phyloP scores from a whole-genome alignment of 176 grass and related monocot species.

The Otatea glauca region DNA sequence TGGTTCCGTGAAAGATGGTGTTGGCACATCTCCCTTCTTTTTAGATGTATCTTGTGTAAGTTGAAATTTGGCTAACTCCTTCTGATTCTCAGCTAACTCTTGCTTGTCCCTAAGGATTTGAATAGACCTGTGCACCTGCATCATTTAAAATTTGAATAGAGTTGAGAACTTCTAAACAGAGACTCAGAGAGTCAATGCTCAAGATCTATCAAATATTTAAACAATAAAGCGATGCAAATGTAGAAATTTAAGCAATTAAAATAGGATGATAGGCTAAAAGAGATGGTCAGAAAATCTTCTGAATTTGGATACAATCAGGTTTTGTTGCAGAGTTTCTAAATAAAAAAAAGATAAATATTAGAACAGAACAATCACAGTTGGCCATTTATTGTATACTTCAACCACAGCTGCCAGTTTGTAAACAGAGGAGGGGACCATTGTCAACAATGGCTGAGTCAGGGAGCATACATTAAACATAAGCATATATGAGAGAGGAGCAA shows the following conservation, averaged over 20 bases:
- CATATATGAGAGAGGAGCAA: background rate
- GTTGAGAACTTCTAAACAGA: conserved; percentile 18
- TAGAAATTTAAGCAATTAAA: conserved; percentile 8
- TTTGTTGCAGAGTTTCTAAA: conserved; percentile 12
- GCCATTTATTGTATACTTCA: conserved; percentile 21
- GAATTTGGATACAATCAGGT: conserved; percentile 16
- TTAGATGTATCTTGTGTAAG: conserved; percentile 69
- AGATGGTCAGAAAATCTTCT: background rate
- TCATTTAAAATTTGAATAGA: conserved; percentile 20
- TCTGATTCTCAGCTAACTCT: conserved; percentile 86
- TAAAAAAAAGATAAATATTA: conserved; percentile 26
- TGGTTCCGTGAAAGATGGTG: conserved; percentile 53
- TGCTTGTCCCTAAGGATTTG: conserved; percentile 96
- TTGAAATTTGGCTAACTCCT: conserved; percentile 94
- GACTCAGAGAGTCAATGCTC: conserved; percentile 24
- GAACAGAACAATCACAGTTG: conserved; percentile 10
- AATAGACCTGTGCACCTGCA: conserved; percentile 87
- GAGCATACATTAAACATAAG: background rate
- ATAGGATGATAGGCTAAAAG: background rate
- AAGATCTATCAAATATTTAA: conserved; percentile 20
- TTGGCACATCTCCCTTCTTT: conserved; percentile 59
- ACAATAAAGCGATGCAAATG: background rate
- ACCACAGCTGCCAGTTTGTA: conserved; percentile 26
- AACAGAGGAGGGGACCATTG: background rate
- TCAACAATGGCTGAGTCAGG: conserved; percentile 4